Evolutionary conservation across 2,329 filamentous ascomycete genomes (phyloP).

Genomic region (Verticillium albo-atrum): DNA sequence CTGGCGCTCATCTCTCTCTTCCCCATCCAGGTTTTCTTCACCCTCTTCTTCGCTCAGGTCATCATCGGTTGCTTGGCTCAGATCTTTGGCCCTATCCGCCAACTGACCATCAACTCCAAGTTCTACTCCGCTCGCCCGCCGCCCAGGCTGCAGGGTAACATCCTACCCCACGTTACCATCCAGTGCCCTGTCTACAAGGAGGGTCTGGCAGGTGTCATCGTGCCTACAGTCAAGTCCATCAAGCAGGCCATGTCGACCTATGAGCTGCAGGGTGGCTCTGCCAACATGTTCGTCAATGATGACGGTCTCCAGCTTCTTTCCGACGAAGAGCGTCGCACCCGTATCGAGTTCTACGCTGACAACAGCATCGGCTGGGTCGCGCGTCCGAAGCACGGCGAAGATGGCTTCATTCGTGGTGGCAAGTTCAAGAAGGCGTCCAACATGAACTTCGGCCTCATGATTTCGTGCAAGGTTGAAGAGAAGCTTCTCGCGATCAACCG

Average conservation of each 20-base stretch:
- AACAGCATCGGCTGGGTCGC: conserved; percentile 68
- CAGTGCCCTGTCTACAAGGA: conserved; percentile 90
- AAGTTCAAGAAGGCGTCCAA: conserved; percentile 71
- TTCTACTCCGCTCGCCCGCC: conserved; percentile 75
- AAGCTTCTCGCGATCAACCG: conserved; percentile 56
- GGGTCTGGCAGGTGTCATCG: conserved; percentile 69
- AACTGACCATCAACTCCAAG: conserved; percentile 72
- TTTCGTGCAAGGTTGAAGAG: conserved; percentile 67
- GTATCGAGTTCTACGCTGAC: conserved; percentile 65
- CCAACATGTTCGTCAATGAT: conserved; percentile 74
- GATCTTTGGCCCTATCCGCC: conserved; percentile 69
- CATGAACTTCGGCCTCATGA: conserved; percentile 67
- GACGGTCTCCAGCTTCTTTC: conserved; percentile 66
- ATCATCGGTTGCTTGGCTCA: conserved; percentile 73
- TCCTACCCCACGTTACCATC: conserved; percentile 71
- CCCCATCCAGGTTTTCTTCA: conserved; percentile 75
- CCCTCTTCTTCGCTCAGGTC: conserved; percentile 75
- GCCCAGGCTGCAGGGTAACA: conserved; percentile 49
- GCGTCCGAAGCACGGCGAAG: conserved; percentile 58
- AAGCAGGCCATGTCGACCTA: conserved; percentile 75
- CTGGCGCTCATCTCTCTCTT: conserved; percentile 61
- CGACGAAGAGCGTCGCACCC: conserved; percentile 56
- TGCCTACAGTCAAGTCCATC: conserved; percentile 71
- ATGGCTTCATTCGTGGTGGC: conserved; percentile 58
- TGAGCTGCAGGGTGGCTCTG: conserved; percentile 72